Base-by-base conservation (phyloP, 2,329 filamentous ascomycete genomes). In the Epicoccum nigrum region DNA sequence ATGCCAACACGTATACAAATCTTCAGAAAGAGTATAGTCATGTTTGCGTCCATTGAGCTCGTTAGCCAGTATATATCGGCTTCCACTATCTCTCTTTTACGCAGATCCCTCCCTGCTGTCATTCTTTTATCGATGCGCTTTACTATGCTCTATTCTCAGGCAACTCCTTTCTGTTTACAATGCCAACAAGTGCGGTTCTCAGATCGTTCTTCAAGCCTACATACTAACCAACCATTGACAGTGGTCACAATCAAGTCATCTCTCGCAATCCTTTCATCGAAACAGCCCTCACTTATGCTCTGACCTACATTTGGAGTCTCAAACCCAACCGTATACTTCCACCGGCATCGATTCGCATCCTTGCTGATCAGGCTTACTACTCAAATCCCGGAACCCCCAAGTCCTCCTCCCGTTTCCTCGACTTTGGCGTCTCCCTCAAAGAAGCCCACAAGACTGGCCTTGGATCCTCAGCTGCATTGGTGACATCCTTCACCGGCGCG, bases 301-400 rank as follows among this genome's bases (percentile, higher is more conserved):
- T 97, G 63, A 94, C 88, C 47, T 97, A 96, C 76, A 86, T 90
- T 71, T 81, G 74, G 67, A 75, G 72, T 69, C 76, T 74, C 60
- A 77, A 60, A 59, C 76, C 68, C 13, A 51, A 72, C 80, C 75
- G 57, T 8, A 82, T 76, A 68, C 85, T 94, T 67, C 81, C 81
- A 12, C 84, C 92, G 4, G 77, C 88, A 23, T 85, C 85, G 12
- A 84, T 97, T 71, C 92, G 89, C 55, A 93, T 99, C 70, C 83
- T 97, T 28, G 93, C 94, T 54, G 92, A 97, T 76, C 92, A 94
- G 68, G 90, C 95, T 77, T 99, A 99, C 82, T 99, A 97, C 79
- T 97, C 94, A 54, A 51, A 70, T 66, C 19, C 67, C 62, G 51
- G 68, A 64, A 54, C 59, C 9, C 17, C 45, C 6, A 21, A 31